Evolutionary conservation across 192 early-diverging fungal species (phyloP).

Genomic region (Coemansia sp.): DNA sequence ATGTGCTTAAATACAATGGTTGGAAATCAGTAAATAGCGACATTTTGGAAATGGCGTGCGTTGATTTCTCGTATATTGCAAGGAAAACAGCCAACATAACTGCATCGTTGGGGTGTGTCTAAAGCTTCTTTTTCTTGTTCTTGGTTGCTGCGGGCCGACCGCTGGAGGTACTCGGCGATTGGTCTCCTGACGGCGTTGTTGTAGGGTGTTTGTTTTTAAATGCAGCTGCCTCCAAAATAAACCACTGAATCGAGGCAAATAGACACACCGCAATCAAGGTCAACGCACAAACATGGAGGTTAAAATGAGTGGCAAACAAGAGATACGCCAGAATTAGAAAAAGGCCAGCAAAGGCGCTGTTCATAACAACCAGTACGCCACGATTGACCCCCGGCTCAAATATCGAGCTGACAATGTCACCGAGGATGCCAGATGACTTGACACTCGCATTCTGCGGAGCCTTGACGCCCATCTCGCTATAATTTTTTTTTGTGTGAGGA

Average conservation of each 20-base stretch:
- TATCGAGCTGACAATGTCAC: constrained; percentile 53
- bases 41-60: not conserved
- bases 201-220: constrained; percentile 8
- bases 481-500: not conserved
- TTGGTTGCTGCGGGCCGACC: not conserved
- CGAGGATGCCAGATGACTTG: constrained; percentile 35
- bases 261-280: constrained; percentile 31
- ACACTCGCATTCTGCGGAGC: constrained; percentile 1
- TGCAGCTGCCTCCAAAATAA: constrained; percentile 24
- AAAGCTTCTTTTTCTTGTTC: constrained; percentile 42
- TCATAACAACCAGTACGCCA: constrained; percentile 52
- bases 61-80: not conserved
- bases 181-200: not conserved
- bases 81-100: not conserved
- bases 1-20: not conserved
- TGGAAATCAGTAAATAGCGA: not conserved
- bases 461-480: not conserved
- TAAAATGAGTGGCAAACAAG: constrained; percentile 41
- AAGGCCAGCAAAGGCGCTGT: constrained; percentile 46
- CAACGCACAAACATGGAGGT: constrained; percentile 49
- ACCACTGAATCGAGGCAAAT: constrained; percentile 51
- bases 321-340: constrained; percentile 44
- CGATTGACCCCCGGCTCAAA: constrained; percentile 56
- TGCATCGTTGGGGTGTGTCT: not conserved
- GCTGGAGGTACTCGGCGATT: not conserved